Conservation (phyloP, 495 filamentous ascomycete genomes). For the Pyrenopolyporus hunteri region DNA sequence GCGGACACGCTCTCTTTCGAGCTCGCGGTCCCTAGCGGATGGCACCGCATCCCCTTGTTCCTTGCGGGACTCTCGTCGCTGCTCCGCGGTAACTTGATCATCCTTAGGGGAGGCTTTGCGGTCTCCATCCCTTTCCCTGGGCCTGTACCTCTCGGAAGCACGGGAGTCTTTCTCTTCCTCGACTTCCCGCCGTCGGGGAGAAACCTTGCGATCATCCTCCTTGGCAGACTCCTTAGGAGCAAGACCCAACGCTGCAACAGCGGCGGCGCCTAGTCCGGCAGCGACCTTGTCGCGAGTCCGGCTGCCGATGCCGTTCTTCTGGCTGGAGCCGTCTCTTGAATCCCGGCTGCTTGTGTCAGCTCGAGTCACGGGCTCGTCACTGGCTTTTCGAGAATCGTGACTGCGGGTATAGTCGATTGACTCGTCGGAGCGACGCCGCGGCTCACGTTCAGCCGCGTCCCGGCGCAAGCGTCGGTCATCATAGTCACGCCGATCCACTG, state of each 20-base stretch:
- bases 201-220: conserved; percentile 45
- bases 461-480: conserved; percentile 49
- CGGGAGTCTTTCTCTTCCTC: conserved; percentile 37
- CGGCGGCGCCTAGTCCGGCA: conserved; percentile 46
- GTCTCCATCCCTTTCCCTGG: conserved; percentile 32
- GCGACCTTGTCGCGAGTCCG: conserved; percentile 46
- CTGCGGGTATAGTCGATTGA: conserved; percentile 28
- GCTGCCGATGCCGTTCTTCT: conserved; percentile 36
- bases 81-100: conserved; percentile 27
- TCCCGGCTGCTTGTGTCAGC: conserved; percentile 33
- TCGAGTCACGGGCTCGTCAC: conserved; percentile 27
- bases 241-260: conserved; percentile 48
- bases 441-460: conserved; percentile 41
- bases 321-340: conserved; percentile 33
- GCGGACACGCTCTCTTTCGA: conserved; percentile 42
- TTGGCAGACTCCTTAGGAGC: conserved; percentile 26
- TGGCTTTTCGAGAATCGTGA: conserved; percentile 29
- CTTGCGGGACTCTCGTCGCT: conserved; percentile 40
- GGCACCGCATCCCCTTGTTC: conserved; percentile 30
- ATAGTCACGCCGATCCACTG: conserved; percentile 36
- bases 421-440: conserved; percentile 48
- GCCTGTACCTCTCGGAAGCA: conserved; percentile 23
- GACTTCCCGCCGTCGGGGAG: conserved; percentile 33
- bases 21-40: conserved; percentile 43
- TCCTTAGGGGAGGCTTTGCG: conserved; percentile 32